Base-by-base conservation (phyloP, 2,329 filamentous ascomycete genomes). In the Seiridium unicorne region DNA sequence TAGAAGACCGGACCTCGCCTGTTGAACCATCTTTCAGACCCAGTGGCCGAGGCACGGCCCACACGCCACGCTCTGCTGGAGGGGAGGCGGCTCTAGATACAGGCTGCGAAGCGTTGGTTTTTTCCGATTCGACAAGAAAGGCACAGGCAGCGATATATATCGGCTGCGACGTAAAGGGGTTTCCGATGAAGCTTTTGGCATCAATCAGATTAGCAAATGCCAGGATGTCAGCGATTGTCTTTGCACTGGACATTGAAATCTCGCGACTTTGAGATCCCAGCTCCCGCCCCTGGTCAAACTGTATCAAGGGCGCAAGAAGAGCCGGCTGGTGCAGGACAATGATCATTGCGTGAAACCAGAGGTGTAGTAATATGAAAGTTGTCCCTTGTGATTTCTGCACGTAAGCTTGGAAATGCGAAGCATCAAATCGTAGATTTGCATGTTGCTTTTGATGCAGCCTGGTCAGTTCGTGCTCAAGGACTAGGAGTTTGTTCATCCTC, bases 71-170 rank as follows among this genome's bases (percentile, higher is more conserved):
- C 10, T 72, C 72, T 4, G 63, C 63, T 0, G 80, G 77, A 1
- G 84, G 85, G 0, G 84, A 84, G 1, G 77, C 71, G 42, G 87
- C 85, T 58, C 86, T 81, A 0, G 89, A 91, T 35, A 88, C 72
- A 26, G 87, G 81, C 60, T 88, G 86, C 0, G 89, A 89, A 31
- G 89, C 88, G 63, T 87, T 88, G 11, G 89, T 84, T 3, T 86
- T 88, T 26, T 49, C 55, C 4, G 90, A 92, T 70, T 96, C 92
- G 77, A 92, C 92, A 13, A 96, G 77, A 66, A 96, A 96, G 0
- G 92, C 92, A 69, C 92, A 96, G 1, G 92, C 92, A 1, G 92
- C 92, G 62, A 96, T 94, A 67, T 96, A 96, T 69, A 96, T 96
- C 0, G 92, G 92, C 73, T 96, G 92, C 53, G 90, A 92, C 0